A percentile compares a stretch with the other conserved stretches of the same genome.
Conservation (phyloP, 768 basidiomycete genomes). For the Rubroboletus satanas region DNA sequence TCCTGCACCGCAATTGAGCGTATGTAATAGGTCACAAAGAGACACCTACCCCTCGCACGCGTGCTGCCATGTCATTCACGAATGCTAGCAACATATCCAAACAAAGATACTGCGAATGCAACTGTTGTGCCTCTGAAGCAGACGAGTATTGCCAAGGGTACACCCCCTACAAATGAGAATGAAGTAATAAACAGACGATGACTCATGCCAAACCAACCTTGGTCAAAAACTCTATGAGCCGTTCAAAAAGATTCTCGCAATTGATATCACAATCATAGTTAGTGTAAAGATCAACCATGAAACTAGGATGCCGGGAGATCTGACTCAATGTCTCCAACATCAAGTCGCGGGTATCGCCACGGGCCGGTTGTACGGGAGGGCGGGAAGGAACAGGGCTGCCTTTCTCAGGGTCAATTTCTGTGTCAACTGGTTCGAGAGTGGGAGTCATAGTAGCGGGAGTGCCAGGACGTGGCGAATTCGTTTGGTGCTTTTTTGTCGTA, state of each 20-base stretch:
- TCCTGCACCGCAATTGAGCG: slow-evolving; percentile 30
- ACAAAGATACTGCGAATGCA: slow-evolving; percentile 81
- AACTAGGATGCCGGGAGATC: slow-evolving; percentile 77
- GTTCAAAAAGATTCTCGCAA: slow-evolving; percentile 93
- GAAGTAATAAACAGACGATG: slow-evolving; percentile 1
- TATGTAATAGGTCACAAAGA: slow-evolving; percentile 3
- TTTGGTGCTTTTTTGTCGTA: slow-evolving; percentile 31
- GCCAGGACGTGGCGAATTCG: slow-evolving; percentile 50
- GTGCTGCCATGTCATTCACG: slow-evolving; percentile 81
- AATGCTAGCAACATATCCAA: slow-evolving; percentile 84
- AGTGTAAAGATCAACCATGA: slow-evolving; percentile 92
- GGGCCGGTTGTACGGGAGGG: slow-evolving; percentile 67
- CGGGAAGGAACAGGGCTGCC: slow-evolving; percentile 49
- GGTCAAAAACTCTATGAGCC: slow-evolving; percentile 81
- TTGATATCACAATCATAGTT: slow-evolving; percentile 98
- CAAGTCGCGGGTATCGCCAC: slow-evolving; percentile 83
- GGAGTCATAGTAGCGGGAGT: slow-evolving; percentile 46
- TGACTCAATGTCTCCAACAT: slow-evolving; percentile 85
- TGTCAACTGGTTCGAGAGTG: slow-evolving; percentile 36
- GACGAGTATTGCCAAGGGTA: slow-evolving; percentile 65
- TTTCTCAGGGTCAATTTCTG: slow-evolving; percentile 45
- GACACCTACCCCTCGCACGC: slow-evolving; percentile 47
- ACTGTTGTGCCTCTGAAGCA: slow-evolving; percentile 58
- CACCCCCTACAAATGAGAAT: slow-evolving; percentile 54
- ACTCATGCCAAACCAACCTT: slow-evolving; percentile 49